Conservation (phyloP, 2,329 filamentous ascomycete genomes). For the Rhynchosporium secalis region DNA sequence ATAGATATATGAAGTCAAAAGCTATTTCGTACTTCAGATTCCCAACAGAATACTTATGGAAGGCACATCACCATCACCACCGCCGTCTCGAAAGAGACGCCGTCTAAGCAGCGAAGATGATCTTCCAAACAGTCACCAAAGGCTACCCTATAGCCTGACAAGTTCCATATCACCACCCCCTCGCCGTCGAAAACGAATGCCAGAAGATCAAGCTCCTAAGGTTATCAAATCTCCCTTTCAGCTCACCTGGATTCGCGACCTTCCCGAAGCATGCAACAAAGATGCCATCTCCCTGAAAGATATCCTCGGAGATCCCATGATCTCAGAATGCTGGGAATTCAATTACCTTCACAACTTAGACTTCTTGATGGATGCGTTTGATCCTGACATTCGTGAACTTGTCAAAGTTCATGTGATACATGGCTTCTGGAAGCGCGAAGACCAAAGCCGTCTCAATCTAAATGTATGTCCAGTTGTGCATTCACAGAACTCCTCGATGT, state of each 20-base stretch:
- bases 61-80: conserved; percentile 18
- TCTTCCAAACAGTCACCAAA: conserved; percentile 5
- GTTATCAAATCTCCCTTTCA: conserved; percentile 54
- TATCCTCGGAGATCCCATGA: conserved; percentile 61
- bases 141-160: conserved; percentile 25
- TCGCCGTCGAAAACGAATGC: conserved; percentile 23
- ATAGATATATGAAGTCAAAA: not conserved
- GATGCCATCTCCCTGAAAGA: conserved; percentile 56
- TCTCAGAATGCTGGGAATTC: conserved; percentile 55
- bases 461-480: conserved; percentile 45
- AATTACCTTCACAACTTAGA: conserved; percentile 58
- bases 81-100: conserved; percentile 34
- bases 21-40: not conserved
- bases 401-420: conserved; percentile 61
- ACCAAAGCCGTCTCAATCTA: conserved; percentile 48
- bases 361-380: conserved; percentile 57
- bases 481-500: not conserved
- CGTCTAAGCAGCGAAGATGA: conserved; percentile 26
- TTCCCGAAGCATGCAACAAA: conserved; percentile 53
- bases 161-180: conserved; percentile 38
- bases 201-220: conserved; percentile 12
- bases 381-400: conserved; percentile 52
- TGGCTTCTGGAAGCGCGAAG: conserved; percentile 67
- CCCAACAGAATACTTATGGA: conserved; percentile 25
- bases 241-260: conserved; percentile 56